Base-by-base conservation (phyloP, 148 eudicot species). In the Amaranthus hypochondriacus region DNA sequence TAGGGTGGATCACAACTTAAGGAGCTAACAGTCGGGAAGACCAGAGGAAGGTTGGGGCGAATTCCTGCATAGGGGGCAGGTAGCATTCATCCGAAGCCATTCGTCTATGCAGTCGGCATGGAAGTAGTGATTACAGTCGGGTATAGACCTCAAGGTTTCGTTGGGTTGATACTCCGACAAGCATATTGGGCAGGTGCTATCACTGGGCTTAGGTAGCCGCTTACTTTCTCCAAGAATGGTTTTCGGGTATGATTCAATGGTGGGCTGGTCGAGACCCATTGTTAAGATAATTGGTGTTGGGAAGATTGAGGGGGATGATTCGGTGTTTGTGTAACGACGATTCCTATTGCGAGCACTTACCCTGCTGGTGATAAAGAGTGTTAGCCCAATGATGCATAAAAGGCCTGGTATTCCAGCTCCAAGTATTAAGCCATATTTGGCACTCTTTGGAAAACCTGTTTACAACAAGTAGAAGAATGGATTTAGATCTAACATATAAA, bases 41-140 rank as follows among this genome's bases (percentile, higher is more conserved):
- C n/a, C 28, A 66, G 18, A 66, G 5, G 66, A 56, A 10, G 8
- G 66, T 48, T 72, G 75, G 0, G 95, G 97, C 3, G 91, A 76
- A 9, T 88, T 89, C 70, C 98, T 73, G 62, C 98, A 94, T 15
- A 94, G 76, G 9, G 98, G 98, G 67, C 98, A 94, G 0, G 89
- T 84, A 4, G 88, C 86, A 48, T 92, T 87, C 82, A 91, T 51
- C 62, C 79, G 76, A 3, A 94, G 89, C 98, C 98, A 94, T 79
- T 89, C 97, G 64, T 94, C 96, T 5, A 94, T 79, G 66, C 98
- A 94, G 7, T 75, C 76, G 51, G 86, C 91, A 79, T 94, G 98
- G 63, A 88, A 94, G 74, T 75, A 89, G 79, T 94, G 98, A 3
- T 89, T 86, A 53, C 98, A 93, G 11, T 84, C 96, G 0, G 98